Evolutionary conservation across 2,329 filamentous ascomycete species (phyloP), one percentile per base, ranked within the genome.

Genomic region (Microcyclospora tardicrescens): DNA sequence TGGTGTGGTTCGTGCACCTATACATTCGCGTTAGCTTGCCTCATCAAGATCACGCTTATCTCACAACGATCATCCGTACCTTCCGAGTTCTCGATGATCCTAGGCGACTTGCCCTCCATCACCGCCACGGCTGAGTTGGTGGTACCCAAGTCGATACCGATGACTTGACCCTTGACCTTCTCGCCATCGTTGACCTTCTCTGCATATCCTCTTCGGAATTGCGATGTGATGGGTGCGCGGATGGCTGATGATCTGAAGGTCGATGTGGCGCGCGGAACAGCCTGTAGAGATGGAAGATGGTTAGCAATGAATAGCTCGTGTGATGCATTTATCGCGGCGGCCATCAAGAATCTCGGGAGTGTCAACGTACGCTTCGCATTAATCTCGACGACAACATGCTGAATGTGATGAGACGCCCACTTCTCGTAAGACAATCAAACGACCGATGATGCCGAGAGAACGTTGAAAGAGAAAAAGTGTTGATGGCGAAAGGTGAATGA

Each of bases 81-180:
- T 73, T 96, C 89, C 19, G 87, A 73, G 76, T 96, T 96, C 69
- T 95, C 89, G 63, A 96, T 96, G 63, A 96, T 96, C 68, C 81
- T 85, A 55, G 89, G 85, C 41, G 75, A 68, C 73, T 93, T 93
- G 67, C 89, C 91, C 74, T 96, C 89, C 87, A 96, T 94, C 50
- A 96, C 72, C 58, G 87, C 89, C 45, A 96, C 89, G 41, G 89
- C 89, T 44, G 89, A 95, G 77, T 96, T 96, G 57, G 89, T 96
- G 61, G 89, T 96, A 61, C 89, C 89, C 59, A 96, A 70, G 75
- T 96, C 89, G 63, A 96, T 95, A 80, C 91, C 91, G 60, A 96
- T 95, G 64, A 96, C 89, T 59, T 84, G 70, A 61, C 91, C 91
- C 71, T 89, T 84, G 45, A 96, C 84, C 77, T 95, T 95, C 52